These are phyloP conservation scores for Geotrichum citri-aurantii DNA, from an alignment of 1,139 yeast species.

Conservation along the genomic window DNA sequence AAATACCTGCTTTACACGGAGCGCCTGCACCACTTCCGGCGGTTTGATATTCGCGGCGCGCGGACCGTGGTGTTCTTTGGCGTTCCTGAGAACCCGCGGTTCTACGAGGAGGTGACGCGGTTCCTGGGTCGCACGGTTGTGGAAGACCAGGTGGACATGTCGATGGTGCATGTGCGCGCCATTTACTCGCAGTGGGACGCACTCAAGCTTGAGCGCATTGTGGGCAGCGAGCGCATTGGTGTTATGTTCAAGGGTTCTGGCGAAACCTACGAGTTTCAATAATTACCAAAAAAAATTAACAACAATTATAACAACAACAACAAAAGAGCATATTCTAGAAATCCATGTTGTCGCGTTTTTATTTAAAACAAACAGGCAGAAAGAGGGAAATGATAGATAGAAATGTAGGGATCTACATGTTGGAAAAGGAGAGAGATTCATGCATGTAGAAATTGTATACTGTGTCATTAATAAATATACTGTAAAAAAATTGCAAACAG, in stretches of 20 bases:
- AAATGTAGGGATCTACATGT: too few relatives aligned
- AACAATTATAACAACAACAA: too few relatives aligned
- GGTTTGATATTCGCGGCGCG: slow-evolving; percentile 84
- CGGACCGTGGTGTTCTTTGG: slow-evolving; percentile 77
- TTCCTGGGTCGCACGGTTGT: slow-evolving; percentile 40
- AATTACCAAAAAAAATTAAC: too few relatives aligned
- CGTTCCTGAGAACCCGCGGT: slow-evolving; percentile 77
- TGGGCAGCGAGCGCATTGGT: slow-evolving; percentile 74
- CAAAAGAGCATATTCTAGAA: too few relatives aligned
- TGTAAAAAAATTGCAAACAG: neutral
- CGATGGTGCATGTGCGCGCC: slow-evolving; percentile 56
- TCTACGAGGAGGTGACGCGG: slow-evolving; percentile 69
- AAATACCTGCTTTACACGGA: slow-evolving; percentile 82
- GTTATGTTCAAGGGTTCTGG: slow-evolving; percentile 61
- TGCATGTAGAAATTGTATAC: neutral
- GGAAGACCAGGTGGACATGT: slow-evolving; percentile 41
- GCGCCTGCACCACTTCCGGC: slow-evolving; percentile 84
- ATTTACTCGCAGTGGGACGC: slow-evolving; percentile 81
- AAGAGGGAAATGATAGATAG: too few relatives aligned
- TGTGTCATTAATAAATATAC: neutral
- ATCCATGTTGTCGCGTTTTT: too few relatives aligned
- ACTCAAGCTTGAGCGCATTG: slow-evolving; percentile 70
- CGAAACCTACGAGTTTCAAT: slow-evolving; percentile 64
- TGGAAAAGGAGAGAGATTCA: too few relatives aligned
- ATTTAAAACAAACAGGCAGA: too few relatives aligned